These are phyloP conservation scores for Excoecaria agallocha DNA, from an alignment of 345 rosid species.

Conservation along the genomic window DNA sequence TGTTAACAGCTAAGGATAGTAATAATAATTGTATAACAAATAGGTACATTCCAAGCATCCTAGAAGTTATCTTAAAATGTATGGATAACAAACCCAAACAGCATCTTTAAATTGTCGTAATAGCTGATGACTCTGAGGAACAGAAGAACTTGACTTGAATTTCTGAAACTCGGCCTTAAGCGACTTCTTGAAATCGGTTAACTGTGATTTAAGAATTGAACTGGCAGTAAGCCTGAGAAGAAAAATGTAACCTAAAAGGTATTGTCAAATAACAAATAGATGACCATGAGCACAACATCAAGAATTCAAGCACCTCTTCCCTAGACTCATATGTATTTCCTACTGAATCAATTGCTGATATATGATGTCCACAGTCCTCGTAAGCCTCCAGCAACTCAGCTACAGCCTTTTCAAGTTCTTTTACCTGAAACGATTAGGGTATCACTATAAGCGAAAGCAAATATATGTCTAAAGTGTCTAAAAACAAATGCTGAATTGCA, in stretches of 20 bases:
- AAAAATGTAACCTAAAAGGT: neutral
- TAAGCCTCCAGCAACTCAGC: constrained; percentile 51
- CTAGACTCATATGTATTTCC: constrained; percentile 61
- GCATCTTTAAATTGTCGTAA: constrained; percentile 76
- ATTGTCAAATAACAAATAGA: neutral
- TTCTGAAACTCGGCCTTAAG: constrained; percentile 57
- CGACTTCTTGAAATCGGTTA: constrained; percentile 69
- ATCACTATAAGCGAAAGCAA: neutral
- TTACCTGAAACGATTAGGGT: constrained; percentile 45
- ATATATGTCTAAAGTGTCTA: neutral
- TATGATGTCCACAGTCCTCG: constrained; percentile 45
- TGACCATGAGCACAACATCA: neutral
- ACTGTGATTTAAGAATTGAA: constrained; percentile 43
- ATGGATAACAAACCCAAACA: constrained; percentile 60
- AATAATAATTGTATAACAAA: neutral
- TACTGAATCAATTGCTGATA: constrained; percentile 58
- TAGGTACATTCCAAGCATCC: neutral
- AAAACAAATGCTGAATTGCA: neutral
- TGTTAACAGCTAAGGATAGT: neutral
- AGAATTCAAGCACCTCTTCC: constrained; percentile 44
- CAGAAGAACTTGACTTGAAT: constrained; percentile 43
- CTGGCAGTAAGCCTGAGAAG: constrained; percentile 3
- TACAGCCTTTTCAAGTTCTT: constrained; percentile 64
- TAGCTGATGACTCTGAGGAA: constrained; percentile 43
- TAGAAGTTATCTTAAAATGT: neutral